These are phyloP conservation scores for Epichloe coenophiala DNA, from an alignment of 2,329 filamentous ascomycete genomes.

Conservation along the genomic window DNA sequence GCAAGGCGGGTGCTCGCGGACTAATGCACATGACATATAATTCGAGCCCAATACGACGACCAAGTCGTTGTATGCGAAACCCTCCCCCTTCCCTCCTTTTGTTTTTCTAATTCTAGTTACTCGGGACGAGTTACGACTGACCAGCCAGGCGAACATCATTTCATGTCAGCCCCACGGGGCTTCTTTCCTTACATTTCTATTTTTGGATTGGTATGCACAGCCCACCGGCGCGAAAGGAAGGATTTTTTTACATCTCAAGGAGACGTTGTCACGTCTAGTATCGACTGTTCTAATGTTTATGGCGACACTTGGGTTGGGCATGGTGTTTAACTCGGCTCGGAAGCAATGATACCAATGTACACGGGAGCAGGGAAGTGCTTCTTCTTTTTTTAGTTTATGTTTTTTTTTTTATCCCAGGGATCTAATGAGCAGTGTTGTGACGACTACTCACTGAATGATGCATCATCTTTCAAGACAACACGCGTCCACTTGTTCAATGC, in stretches of 20 bases:
- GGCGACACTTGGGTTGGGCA: neutral
- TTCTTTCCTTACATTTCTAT: neutral
- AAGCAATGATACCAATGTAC: constrained; percentile 2
- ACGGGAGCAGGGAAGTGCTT: neutral
- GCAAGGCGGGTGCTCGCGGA: neutral
- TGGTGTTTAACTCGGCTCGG: neutral
- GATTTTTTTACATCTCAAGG: too few species aligned
- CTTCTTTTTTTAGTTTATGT: neutral
- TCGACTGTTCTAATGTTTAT: neutral
- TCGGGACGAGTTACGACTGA: too few species aligned
- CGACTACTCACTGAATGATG: neutral
- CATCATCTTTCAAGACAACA: neutral
- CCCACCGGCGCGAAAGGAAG: too few species aligned
- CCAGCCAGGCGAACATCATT: too few species aligned
- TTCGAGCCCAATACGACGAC: neutral
- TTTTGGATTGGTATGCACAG: neutral
- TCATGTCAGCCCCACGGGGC: too few species aligned
- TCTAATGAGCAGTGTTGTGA: neutral
- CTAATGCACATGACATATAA: neutral
- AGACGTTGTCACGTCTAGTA: neutral
- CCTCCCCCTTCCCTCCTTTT: too few species aligned
- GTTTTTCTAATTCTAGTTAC: too few species aligned
- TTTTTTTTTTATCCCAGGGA: too few species aligned
- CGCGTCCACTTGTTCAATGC: too few species aligned
- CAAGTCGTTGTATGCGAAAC: too few species aligned